Base-by-base conservation (phyloP, 768 basidiomycete species). In the Naganishia vaughanmartiniae region DNA sequence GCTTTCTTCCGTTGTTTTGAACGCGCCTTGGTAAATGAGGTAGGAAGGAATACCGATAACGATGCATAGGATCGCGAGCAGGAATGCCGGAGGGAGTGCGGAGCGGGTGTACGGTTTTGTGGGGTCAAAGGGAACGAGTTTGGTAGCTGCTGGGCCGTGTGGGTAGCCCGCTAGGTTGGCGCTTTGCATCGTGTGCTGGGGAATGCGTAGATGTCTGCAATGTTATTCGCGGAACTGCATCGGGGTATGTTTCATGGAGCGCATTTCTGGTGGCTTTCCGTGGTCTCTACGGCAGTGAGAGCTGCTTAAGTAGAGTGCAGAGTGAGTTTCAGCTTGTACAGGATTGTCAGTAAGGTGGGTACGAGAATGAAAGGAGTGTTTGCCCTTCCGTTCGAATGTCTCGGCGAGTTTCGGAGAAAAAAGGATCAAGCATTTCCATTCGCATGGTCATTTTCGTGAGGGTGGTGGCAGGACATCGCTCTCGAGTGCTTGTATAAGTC, bases 1-100 rank as follows among this genome's bases (percentile, higher is more conserved):
- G 24, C 30, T 65, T 5, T 65, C 60, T 15, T 53, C 58, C 5
- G 58, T 48, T 17, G 48, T 39, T 14, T 54, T 53, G 60, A 72
- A 56, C 0, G 54, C 71, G 28, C 71, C 71, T n/a, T 54, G 60
- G 34, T 26, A 42, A 51, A 69, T 34, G 33, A 72, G 60, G 56
- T 69, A 72, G 1, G 68, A 58, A 4, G 71, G 71, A 36, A 72
- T 69, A 19, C 71, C 71, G 28, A 72, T 39, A 21, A 72, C 45
- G 48, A 53, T 67, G n/a, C 54, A 48, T 26, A 69, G 58, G 39
- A 72, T 34, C 6, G 66, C 60, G 31, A 72, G 71, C 48, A 72
- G 42, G 54, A 72, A 72, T 7, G 67, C 53, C 2, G 71, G 71
- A 14, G 71, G 71, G n/a, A 70, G 4, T 17, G 69, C 31, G 21